Base-by-base conservation (phyloP, 2,329 filamentous ascomycete species). In the Hymenoscyphus occultus region DNA sequence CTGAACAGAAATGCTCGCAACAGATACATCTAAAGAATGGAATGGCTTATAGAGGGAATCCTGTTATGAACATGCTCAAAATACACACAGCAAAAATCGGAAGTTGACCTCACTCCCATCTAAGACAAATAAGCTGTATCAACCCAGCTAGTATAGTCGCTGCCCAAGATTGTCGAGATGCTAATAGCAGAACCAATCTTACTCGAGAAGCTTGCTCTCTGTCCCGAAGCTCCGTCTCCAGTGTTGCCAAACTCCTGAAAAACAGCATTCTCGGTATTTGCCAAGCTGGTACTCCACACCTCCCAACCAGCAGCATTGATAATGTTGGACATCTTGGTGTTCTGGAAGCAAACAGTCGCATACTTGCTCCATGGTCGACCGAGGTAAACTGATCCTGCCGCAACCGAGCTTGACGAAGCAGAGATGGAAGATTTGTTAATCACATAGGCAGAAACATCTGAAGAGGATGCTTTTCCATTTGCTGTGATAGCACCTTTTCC, bases 161-260 rank as follows among this genome's bases (percentile, higher is more conserved):
- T 77, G 16, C 82, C 82, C 67, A 85, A 72, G 54, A 85, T 76
- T 6, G 73, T 77, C 3, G 71, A 71, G 62, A 84, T 83, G 4
- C 69, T 67, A 19, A 84, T 71, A 28, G 82, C 74, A 56, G 74
- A 66, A 35, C 69, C 73, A 57, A 83, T 65, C 64, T 75, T 78
- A 45, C 74, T 78, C 1, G 79, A 73, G 69, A 84, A 85, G 65
- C 71, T 77, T 10, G 81, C 83, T 65, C 84, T 75, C 3, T 77
- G 80, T 0, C 83, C 82, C 48, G 74, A 71, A 7, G 83, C 76
- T 1, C 84, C 84, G 62, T 74, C 72, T 1, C 85, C 84, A 13
- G 77, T 79, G 71, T 87, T 86, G 31, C 71, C 76, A 71, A 80
- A 86, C 74, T 86, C 85, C n/a, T 76, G 78, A 64, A 82, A 85